phyloP scores from a whole-genome alignment of 169 alveolate species.

The Sarcocystis neurona region DNA sequence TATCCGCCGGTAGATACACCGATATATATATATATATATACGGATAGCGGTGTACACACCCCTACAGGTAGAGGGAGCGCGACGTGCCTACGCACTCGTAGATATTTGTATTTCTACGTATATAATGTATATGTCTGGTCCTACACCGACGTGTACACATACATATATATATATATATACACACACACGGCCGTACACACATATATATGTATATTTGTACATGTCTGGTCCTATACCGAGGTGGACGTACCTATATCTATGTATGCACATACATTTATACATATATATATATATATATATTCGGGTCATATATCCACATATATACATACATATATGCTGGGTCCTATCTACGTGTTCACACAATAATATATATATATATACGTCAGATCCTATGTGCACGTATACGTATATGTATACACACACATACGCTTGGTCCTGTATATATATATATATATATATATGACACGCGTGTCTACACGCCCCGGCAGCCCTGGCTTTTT shows the following conservation, averaged over 20 bases:
- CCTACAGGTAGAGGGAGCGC: too few species aligned
- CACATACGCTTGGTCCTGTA: not conserved
- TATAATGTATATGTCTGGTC: not conserved
- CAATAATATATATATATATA: not conserved
- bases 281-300: not conserved
- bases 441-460: too few species aligned
- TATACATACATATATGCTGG: too few species aligned
- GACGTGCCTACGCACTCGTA: too few species aligned
- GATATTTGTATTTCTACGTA: not conserved
- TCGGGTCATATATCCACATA: not conserved
- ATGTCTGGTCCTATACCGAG: not conserved
- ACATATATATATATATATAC: not conserved
- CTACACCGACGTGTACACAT: not conserved
- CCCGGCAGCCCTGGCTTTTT: too few species aligned
- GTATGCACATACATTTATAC: not conserved
- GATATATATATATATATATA: not conserved
- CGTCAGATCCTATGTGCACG: not conserved
- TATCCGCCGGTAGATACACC: not conserved
- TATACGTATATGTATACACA: not conserved
- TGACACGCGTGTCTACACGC: too few species aligned
- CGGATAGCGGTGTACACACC: not conserved
- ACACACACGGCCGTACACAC: not conserved
- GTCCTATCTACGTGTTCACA: not conserved
- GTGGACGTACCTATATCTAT: not conserved
- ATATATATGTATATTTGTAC: not conserved